Evolutionary conservation across 371 early-diverging fungal genomes (phyloP), one percentile per base, ranked within the genome.

Genomic region (Lichtheimia ramosa): DNA sequence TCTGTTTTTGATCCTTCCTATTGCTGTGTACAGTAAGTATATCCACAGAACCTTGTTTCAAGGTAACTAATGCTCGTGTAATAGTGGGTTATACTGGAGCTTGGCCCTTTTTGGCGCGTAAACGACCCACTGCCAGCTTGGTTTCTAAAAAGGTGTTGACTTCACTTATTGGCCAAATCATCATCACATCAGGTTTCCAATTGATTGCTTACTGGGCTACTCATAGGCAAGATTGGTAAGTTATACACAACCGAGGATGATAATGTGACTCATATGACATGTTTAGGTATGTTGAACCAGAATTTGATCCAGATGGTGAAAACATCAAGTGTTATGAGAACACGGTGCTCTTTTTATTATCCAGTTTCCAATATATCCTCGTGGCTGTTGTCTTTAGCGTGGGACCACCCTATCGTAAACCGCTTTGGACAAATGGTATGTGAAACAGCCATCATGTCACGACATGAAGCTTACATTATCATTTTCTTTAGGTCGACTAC

Each of bases 101-200:
- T 23, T 88, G 88, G 80, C 78, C 84, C 43, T 62, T 73, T 6
- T 80, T 97, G 21, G 69, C 84, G 58, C 79, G 76, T 1, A 94
- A 92, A 68, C 83, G 92, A 16, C 99, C 99, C 0, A 96, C 98
- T 0, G 96, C 97, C n/a, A 91, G 85, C 53, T 79, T 99, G 24
- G 88, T 96, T 23, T 91, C 93, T 25, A 90, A 88, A 62, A 92
- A 89, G 55, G 96, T 99, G 0, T 75, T 98, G 60, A 88, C 92
- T 2, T 93, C 95, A 14, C 78, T 98, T 20, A 80, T 95, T 59
- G 96, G 96, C 21, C 95, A 97, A 64, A 90, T 95, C 48, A 20
- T 88, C 13, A 81, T 99, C 18, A 89, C 89, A 48, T 85, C 89
- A 5, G 55, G 69, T 16, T 89, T 96, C 64, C 98, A 98, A 71